Percentiles rank a stretch among this genome's conserved stretches.
These are phyloP conservation scores for Pueraria montana DNA, from an alignment of 306 rosid genomes.

Conservation along the genomic window DNA sequence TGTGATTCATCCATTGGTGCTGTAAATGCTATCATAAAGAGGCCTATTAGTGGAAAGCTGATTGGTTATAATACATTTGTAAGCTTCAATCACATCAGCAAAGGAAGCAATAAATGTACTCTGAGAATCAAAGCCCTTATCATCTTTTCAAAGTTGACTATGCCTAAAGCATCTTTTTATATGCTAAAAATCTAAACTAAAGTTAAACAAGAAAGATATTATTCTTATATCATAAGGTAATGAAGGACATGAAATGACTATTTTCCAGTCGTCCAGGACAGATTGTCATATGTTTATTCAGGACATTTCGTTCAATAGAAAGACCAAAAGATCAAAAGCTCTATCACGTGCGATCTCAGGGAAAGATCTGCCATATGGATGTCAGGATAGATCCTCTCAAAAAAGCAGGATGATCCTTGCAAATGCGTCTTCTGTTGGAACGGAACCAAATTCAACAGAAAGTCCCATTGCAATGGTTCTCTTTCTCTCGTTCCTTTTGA, in stretches of 20 bases:
- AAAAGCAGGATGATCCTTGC: constrained; percentile 21
- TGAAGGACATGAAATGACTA: constrained; percentile 34
- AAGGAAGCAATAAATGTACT: constrained; percentile 4
- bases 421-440: constrained; percentile 24
- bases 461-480: constrained; percentile 30
- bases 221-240: constrained; percentile 35
- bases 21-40: constrained; percentile 13
- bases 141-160: constrained; percentile 21
- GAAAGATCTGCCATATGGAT: constrained; percentile 29
- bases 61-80: not conserved
- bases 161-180: constrained; percentile 13
- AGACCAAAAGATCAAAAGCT: constrained; percentile 10
- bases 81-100: constrained; percentile 5
- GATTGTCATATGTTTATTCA: no score
- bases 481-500: constrained; percentile 2
- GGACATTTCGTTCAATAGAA: not conserved
- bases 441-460: constrained; percentile 39
- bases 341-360: constrained; percentile 39
- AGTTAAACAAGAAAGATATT: constrained; percentile 14
- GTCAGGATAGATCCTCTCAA: constrained; percentile 15
- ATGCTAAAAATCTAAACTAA: constrained; percentile 33
- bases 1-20: not conserved
- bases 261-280: not conserved
- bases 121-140: constrained; percentile 31
- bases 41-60: constrained; percentile 5